Conservation (phyloP, 345 rosid species). For the Clausena lansium region DNA sequence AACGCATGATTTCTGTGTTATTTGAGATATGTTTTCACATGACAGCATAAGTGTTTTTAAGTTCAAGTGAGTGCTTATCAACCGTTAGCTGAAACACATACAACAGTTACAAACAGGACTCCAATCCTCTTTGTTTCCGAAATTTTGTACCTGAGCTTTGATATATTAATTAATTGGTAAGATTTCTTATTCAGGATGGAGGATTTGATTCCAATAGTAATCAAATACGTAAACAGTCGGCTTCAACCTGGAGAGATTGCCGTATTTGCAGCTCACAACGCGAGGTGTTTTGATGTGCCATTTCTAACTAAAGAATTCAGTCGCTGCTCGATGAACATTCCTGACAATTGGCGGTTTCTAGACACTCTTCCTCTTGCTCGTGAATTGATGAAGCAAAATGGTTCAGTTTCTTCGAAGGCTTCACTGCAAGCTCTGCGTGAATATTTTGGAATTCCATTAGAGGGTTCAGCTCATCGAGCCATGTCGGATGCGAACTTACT, state of each 20-base stretch:
- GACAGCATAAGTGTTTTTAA: too few relatives aligned
- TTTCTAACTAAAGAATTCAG: conserved; percentile 20
- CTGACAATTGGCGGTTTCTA: conserved; percentile 17
- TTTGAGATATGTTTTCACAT: too few relatives aligned
- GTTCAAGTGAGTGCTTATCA: too few relatives aligned
- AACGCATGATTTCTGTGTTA: too few relatives aligned
- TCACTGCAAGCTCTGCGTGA: conserved; percentile 14
- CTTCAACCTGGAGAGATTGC: background rate
- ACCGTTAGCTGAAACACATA: too few relatives aligned
- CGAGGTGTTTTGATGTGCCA: conserved; percentile 21
- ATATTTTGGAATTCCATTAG: background rate
- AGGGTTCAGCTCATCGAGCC: conserved; percentile 21
- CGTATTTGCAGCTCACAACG: conserved; percentile 27
- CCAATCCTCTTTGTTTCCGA: too few relatives aligned
- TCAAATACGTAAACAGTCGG: conserved; percentile 6
- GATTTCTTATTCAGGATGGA: conserved; percentile 13
- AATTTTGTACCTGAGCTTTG: too few relatives aligned
- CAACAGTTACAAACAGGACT: too few relatives aligned
- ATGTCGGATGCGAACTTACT: conserved; percentile 25
- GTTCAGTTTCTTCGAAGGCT: background rate
- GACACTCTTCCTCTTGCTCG: conserved; percentile 20
- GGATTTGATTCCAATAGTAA: conserved; percentile 14
- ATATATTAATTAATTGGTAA: too few relatives aligned
- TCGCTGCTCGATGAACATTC: conserved; percentile 16
- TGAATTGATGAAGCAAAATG: conserved; percentile 13